Conservation (phyloP, 1,284 basidiomycete genomes). For the Trichosporon sp. region DNA sequence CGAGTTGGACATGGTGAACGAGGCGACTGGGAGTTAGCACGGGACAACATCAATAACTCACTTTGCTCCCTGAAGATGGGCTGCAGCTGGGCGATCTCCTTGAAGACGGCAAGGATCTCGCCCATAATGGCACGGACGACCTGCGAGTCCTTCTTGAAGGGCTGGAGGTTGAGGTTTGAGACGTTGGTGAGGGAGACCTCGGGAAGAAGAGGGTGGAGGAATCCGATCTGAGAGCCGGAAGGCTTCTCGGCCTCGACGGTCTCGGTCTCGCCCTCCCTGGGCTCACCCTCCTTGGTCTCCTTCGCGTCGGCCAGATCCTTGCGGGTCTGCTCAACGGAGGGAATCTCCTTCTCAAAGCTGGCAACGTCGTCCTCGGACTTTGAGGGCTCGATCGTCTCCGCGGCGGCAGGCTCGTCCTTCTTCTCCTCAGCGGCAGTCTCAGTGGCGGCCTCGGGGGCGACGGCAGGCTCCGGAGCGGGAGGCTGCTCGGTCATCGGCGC, state of each 20-base stretch:
- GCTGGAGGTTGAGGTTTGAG: constrained; percentile 75
- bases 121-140: constrained; percentile 94
- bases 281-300: constrained; percentile 13
- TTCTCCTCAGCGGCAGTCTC: constrained; percentile 12
- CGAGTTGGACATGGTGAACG: constrained; percentile 93
- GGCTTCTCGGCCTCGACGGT: constrained; percentile 21
- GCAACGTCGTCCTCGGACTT: constrained; percentile 61
- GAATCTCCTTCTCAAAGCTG: constrained; percentile 59
- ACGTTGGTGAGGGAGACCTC: constrained; percentile 89
- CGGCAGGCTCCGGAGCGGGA: constrained; percentile 17
- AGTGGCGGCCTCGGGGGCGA: constrained; percentile 9
- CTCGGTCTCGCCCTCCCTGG: constrained; percentile 19
- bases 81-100: constrained; percentile 96
- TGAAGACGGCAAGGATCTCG: constrained; percentile 96
- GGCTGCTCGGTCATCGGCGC: constrained; percentile 39
- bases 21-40: constrained; percentile 42
- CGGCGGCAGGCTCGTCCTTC: constrained; percentile 26
- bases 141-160: constrained; percentile 90
- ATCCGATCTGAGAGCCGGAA: constrained; percentile 60
- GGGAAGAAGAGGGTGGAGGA: constrained; percentile 75
- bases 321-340: constrained; percentile 61
- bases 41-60: constrained; percentile 31
- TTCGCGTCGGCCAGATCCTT: constrained; percentile 50
- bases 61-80: constrained; percentile 97
- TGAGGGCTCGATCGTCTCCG: constrained; percentile 36